Percentiles rank a stretch among this genome's conserved stretches.
Evolutionary conservation across 179 eudicot genomes (phyloP).

Genomic region (Corrigiola litoralis): DNA sequence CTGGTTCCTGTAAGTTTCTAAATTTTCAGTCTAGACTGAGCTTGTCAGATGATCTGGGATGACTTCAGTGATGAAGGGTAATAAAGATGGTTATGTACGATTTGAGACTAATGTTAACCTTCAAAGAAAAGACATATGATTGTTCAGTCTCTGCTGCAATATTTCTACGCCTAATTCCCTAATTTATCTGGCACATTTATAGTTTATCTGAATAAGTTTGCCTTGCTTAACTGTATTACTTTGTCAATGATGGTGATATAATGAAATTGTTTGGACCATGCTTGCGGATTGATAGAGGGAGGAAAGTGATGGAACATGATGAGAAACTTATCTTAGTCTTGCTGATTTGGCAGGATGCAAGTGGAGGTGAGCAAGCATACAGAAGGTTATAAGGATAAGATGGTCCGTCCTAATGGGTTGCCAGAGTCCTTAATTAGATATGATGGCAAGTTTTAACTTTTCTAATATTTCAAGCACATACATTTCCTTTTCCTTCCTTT

Average conservation of each 20-base stretch:
- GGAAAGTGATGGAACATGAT: constrained; percentile 19
- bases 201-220: constrained; percentile 2
- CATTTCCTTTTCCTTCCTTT: not conserved
- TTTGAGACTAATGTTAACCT: not conserved
- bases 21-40: too few relatives aligned
- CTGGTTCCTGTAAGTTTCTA: too few relatives aligned
- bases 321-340: constrained; percentile 15
- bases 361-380: constrained; percentile 99
- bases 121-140: not conserved
- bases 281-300: constrained; percentile 3
- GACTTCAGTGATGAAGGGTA: not conserved
- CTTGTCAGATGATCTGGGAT: not conserved
- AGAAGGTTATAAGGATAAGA: constrained; percentile 81
- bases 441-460: constrained; percentile 55
- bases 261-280: constrained; percentile 2
- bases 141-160: not conserved
- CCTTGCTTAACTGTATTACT: constrained; percentile 2
- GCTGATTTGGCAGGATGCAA: constrained; percentile 77
- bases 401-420: constrained; percentile 89
- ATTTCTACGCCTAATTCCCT: constrained; percentile 1
- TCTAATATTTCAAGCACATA: not conserved
- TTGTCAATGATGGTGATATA: constrained; percentile 13
- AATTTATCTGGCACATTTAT: constrained; percentile 6
- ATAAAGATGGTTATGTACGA: not conserved
- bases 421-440: constrained; percentile 92